Evolutionary conservation across 257 asterid species (phyloP).

Genomic region (Hygrophila difformis): DNA sequence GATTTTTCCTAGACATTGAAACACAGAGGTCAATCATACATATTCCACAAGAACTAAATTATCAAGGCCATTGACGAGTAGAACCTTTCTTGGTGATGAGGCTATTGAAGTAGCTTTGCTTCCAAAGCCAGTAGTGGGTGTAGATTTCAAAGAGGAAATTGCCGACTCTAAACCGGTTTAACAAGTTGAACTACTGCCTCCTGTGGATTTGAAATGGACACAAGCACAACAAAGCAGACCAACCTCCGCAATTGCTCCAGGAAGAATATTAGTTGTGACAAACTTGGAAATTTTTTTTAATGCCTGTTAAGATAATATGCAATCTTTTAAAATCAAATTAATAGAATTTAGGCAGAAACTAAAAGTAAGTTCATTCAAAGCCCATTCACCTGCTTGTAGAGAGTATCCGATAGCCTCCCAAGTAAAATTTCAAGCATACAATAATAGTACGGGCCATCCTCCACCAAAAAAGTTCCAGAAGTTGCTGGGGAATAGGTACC

Average conservation of each 20-base stretch:
- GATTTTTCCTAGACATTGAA: conserved; percentile 53
- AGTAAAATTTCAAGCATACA: conserved; percentile 91
- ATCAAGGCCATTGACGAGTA: conserved; percentile 19
- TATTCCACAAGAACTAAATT: conserved; percentile 18
- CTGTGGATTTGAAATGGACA: conserved; percentile 81
- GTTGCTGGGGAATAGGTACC: conserved; percentile 59
- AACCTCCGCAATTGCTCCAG: conserved; percentile 98
- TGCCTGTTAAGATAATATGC: conserved; percentile 45
- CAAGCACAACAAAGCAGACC: conserved; percentile 98
- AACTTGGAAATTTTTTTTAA: conserved; percentile 82
- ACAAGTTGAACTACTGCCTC: conserved; percentile 80
- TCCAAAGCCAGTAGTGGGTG: conserved; percentile 80
- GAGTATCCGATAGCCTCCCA: conserved; percentile 83
- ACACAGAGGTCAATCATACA: conserved; percentile 16
- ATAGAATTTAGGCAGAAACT: no score
- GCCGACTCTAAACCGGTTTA: conserved; percentile 72
- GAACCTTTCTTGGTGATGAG: conserved; percentile 63
- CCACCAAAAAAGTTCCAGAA: conserved; percentile 93
- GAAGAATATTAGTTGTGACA: conserved; percentile 85
- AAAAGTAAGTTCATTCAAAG: conserved; percentile 14
- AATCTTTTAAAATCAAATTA: conserved; percentile 18
- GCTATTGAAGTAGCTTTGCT: conserved; percentile 40
- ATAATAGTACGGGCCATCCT: conserved; percentile 89
- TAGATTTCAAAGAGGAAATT: conserved; percentile 60
- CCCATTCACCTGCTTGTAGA: conserved; percentile 74